Percentiles rank a stretch among this genome's conserved stretches.
Conservation (phyloP, 208 protist species). For the Porcisia hertigi region DNA sequence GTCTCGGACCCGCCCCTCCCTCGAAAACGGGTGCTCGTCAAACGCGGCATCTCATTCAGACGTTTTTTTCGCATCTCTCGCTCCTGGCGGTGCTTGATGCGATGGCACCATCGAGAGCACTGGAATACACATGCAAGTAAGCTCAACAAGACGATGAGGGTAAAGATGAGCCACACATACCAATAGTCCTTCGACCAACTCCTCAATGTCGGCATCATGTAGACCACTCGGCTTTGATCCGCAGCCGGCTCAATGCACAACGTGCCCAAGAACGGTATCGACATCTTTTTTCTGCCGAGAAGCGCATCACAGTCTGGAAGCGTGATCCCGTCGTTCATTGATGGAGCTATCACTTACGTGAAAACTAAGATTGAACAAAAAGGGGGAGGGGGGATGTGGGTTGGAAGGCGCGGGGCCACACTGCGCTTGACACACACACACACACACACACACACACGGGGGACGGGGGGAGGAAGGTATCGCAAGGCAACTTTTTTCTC, state of each 20-base stretch:
- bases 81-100: slow-evolving; percentile 19
- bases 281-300: neutral
- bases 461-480: too few relatives aligned
- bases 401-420: too few relatives aligned
- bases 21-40: slow-evolving; percentile 9
- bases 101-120: slow-evolving; percentile 22
- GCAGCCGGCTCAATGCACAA: slow-evolving; percentile 17
- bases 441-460: neutral
- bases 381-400: neutral
- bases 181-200: slow-evolving; percentile 34
- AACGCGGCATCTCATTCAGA: neutral
- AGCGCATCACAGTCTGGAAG: slow-evolving; percentile 7
- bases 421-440: neutral
- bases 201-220: slow-evolving; percentile 16
- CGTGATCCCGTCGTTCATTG: neutral
- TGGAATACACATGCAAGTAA: slow-evolving; percentile 14
- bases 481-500: too few relatives aligned
- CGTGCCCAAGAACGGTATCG: neutral
- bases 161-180: slow-evolving; percentile 37
- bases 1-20: neutral
- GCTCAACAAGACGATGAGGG: slow-evolving; percentile 8
- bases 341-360: neutral
- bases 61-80: slow-evolving; percentile 13
- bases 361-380: neutral
- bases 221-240: slow-evolving; percentile 4